These are phyloP conservation scores for Zizania palustris DNA, from an alignment of 202 grass and related monocot species.

Conservation along the genomic window DNA sequence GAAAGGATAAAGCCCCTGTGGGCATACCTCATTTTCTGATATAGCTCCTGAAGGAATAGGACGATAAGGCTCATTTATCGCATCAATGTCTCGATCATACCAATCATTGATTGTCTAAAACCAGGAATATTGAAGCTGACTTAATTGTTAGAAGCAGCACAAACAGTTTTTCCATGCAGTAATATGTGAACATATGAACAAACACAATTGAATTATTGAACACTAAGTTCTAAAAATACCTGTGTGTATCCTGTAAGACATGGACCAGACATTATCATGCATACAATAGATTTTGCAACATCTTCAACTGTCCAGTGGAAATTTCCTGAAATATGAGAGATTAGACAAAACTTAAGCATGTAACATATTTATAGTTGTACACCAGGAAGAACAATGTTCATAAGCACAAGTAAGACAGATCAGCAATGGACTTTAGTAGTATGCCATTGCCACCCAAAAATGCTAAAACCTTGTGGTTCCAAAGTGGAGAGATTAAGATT, in stretches of 20 bases:
- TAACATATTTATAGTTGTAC: background rate
- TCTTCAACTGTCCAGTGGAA: constrained; percentile 99
- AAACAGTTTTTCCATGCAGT: constrained; percentile 28
- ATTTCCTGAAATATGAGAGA: constrained; percentile 63
- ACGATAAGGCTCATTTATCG: constrained; percentile 97
- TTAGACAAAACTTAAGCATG: constrained; percentile 36
- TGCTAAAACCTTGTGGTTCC: constrained; percentile 17
- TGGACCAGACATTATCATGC: constrained; percentile 98
- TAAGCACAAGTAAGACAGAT: background rate
- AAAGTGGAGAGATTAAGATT: background rate
- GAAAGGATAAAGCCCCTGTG: background rate
- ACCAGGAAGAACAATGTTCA: constrained; percentile 19
- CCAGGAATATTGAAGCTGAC: constrained; percentile 45
- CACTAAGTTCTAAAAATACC: constrained; percentile 42
- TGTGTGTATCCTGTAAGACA: constrained; percentile 96
- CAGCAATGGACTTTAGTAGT: background rate
- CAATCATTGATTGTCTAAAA: constrained; percentile 96
- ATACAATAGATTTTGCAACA: constrained; percentile 87
- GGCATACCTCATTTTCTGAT: constrained; percentile 85
- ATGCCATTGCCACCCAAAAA: constrained; percentile 27
- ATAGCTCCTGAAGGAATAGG: constrained; percentile 98
- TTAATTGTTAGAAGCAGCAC: constrained; percentile 27
- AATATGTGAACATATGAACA: constrained; percentile 22
- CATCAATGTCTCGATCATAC: constrained; percentile 97
- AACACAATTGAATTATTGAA: background rate